Conservation (phyloP, 306 rosid genomes). For the Glycine soja region DNA sequence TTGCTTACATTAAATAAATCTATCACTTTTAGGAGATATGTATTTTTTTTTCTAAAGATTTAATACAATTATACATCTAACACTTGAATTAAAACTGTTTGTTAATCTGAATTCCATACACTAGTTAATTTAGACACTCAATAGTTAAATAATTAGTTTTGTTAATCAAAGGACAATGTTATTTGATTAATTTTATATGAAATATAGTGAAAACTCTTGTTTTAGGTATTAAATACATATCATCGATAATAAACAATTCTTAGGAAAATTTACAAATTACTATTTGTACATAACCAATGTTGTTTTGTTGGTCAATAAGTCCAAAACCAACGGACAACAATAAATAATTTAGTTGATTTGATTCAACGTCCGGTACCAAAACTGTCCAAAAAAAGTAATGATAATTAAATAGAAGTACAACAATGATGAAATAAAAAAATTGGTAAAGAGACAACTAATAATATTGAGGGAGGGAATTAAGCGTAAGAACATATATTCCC, state of each 20-base stretch:
- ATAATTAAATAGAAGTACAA: not conserved
- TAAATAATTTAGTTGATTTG: not conserved
- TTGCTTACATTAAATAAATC: no score
- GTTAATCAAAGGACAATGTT: no score
- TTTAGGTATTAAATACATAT: not conserved
- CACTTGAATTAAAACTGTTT: not conserved
- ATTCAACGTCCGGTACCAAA: not conserved
- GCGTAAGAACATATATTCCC: slow-evolving; percentile 34
- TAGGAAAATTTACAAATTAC: not conserved
- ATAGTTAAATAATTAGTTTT: no score
- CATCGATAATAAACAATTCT: not conserved
- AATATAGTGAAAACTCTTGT: not conserved
- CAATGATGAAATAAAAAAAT: not conserved
- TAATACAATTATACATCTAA: no score
- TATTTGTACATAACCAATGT: not conserved
- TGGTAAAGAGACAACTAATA: slow-evolving; percentile 15
- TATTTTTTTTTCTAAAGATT: no score
- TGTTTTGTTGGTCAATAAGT: slow-evolving; percentile 17
- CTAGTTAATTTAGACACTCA: no score
- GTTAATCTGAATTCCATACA: no score
- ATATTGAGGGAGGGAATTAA: slow-evolving; percentile 33
- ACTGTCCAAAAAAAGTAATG: not conserved
- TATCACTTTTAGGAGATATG: no score
- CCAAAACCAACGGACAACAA: slow-evolving; percentile 2
- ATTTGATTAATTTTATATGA: not conserved